Evolutionary conservation across 1,139 yeast genomes (phyloP).

Genomic region (Pichia sp.): DNA sequence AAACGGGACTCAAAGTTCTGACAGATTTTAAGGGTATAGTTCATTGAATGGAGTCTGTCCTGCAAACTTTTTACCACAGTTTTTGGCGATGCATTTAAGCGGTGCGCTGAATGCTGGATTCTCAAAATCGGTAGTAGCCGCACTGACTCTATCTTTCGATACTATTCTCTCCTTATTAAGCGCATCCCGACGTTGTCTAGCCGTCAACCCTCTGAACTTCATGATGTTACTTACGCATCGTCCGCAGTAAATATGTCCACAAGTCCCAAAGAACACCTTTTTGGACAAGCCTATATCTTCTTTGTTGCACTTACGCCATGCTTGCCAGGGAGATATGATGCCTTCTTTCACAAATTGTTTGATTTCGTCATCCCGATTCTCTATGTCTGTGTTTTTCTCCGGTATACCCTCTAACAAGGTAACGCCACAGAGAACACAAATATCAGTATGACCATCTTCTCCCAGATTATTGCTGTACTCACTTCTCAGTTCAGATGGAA

Average conservation of each 20-base stretch:
- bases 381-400: slow-evolving; percentile 18
- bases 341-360: slow-evolving; percentile 19
- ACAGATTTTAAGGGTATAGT: slow-evolving; percentile 21
- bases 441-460: slow-evolving; percentile 28
- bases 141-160: not conserved
- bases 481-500: slow-evolving; percentile 20
- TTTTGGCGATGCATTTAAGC: slow-evolving; percentile 35
- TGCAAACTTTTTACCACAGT: slow-evolving; percentile 30
- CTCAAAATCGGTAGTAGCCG: slow-evolving; percentile 28
- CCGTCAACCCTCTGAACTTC: slow-evolving; percentile 11
- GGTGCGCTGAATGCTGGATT: slow-evolving; percentile 47
- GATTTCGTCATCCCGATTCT: slow-evolving; percentile 21
- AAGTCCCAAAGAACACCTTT: slow-evolving; percentile 58
- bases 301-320: slow-evolving; percentile 37
- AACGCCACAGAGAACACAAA: slow-evolving; percentile 68
- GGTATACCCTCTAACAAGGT: slow-evolving; percentile 69
- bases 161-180: slow-evolving; percentile 9
- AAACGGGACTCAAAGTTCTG: too few relatives aligned
- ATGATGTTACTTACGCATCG: slow-evolving; percentile 64
- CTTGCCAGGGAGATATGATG: slow-evolving; percentile 61
- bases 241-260: slow-evolving; percentile 90
- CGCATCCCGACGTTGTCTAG: slow-evolving; percentile 8
- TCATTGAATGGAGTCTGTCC: slow-evolving; percentile 23
- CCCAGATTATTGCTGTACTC: slow-evolving; percentile 34
- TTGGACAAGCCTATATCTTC: slow-evolving; percentile 58